These are phyloP conservation scores for Aspergillus fructus DNA, from an alignment of 2,329 filamentous ascomycete genomes.

Conservation along the genomic window DNA sequence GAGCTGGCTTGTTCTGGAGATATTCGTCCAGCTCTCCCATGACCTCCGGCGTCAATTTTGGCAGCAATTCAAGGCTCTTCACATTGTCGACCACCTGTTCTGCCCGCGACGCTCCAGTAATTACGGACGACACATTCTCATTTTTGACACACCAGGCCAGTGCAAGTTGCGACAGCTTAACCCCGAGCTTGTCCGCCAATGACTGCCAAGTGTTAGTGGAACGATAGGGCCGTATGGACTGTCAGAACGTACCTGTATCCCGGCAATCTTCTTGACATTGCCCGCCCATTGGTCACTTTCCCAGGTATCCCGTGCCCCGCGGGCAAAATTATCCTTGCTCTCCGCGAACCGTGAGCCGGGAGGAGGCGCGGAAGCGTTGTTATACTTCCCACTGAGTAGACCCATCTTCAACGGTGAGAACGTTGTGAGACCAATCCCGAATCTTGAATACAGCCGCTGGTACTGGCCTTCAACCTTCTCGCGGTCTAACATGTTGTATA, in stretches of 20 bases:
- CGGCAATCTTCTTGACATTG: slow-evolving; percentile 50
- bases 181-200: slow-evolving; percentile 47
- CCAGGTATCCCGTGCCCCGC: slow-evolving; percentile 41
- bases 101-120: slow-evolving; percentile 44
- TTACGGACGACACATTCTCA: slow-evolving; percentile 50
- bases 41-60: slow-evolving; percentile 44
- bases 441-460: slow-evolving; percentile 59
- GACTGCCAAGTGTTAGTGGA: neutral
- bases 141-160: slow-evolving; percentile 62
- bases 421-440: slow-evolving; percentile 62
- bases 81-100: slow-evolving; percentile 49
- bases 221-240: neutral
- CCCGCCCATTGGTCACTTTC: slow-evolving; percentile 38
- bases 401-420: slow-evolving; percentile 63
- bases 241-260: slow-evolving; percentile 29
- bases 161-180: slow-evolving; percentile 53
- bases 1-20: slow-evolving; percentile 30
- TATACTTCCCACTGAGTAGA: slow-evolving; percentile 68
- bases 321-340: slow-evolving; percentile 58
- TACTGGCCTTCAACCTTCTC: slow-evolving; percentile 64
- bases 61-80: slow-evolving; percentile 45
- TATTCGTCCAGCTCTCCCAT: slow-evolving; percentile 48
- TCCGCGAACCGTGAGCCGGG: slow-evolving; percentile 59
- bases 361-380: slow-evolving; percentile 55
- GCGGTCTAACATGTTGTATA: slow-evolving; percentile 65